A percentile compares a stretch with the other conserved stretches of the same genome.
phyloP scores from a whole-genome alignment of 2,329 filamentous ascomycete genomes.

The Calonectria leucothoes region DNA sequence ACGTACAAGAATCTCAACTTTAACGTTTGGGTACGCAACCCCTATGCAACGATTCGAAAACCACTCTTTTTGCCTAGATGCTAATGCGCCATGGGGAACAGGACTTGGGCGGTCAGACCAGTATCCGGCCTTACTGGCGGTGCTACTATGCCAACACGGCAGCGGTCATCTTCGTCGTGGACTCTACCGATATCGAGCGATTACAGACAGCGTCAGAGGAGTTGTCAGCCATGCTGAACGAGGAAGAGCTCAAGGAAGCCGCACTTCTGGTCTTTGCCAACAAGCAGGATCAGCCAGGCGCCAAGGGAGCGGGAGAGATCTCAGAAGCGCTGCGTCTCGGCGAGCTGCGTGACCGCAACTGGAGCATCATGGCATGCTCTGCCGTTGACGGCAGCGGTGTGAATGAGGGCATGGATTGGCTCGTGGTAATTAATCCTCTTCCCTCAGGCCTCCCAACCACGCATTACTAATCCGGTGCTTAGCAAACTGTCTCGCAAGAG shows the following conservation, averaged over 20 bases:
- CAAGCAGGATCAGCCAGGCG: slow-evolving; percentile 98
- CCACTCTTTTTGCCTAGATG: background rate
- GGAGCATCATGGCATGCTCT: slow-evolving; percentile 98
- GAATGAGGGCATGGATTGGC: slow-evolving; percentile 98
- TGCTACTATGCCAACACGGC: slow-evolving; percentile 99
- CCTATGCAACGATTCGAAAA: background rate
- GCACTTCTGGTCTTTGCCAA: slow-evolving; percentile 96
- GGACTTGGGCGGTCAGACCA: slow-evolving; percentile 98
- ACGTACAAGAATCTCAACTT: slow-evolving; percentile 99
- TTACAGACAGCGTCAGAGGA: slow-evolving; percentile 94
- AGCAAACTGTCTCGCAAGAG: slow-evolving; percentile 53
- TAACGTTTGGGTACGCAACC: slow-evolving; percentile 87
- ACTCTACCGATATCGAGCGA: slow-evolving; percentile 97
- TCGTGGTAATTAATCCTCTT: slow-evolving; percentile 76
- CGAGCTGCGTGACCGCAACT: slow-evolving; percentile 95
- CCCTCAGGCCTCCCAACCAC: background rate
- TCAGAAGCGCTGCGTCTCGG: slow-evolving; percentile 91
- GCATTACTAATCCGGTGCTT: slow-evolving; percentile 17
- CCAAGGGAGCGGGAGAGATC: slow-evolving; percentile 96
- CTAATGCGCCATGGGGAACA: slow-evolving; percentile 47
- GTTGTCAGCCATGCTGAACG: slow-evolving; percentile 92
- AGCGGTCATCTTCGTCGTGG: slow-evolving; percentile 98
- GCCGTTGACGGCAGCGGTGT: slow-evolving; percentile 96
- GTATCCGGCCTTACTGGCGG: slow-evolving; percentile 97
- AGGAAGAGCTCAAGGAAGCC: slow-evolving; percentile 95